These are phyloP conservation scores for Mycothermus thermophilus DNA, from an alignment of 495 filamentous ascomycete genomes.

Conservation along the genomic window DNA sequence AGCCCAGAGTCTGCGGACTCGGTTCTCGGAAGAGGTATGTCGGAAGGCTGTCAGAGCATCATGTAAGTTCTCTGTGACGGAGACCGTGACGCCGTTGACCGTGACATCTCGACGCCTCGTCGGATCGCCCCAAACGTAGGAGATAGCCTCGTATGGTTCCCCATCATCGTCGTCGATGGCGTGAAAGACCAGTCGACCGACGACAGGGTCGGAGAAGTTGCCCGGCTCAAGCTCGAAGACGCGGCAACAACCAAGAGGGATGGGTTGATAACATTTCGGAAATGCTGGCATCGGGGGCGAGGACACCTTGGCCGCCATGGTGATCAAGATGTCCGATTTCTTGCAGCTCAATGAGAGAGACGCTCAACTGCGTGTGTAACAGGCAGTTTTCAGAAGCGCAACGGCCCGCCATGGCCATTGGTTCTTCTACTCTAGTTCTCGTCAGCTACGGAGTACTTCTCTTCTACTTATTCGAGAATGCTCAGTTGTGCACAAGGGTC, in stretches of 20 bases:
- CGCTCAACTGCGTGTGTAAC: too few species aligned
- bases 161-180: constrained; percentile 6
- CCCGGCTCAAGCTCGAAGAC: constrained; percentile 11
- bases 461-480: too few species aligned
- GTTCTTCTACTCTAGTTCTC: too few species aligned
- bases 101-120: constrained; percentile 2
- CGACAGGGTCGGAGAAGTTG: constrained; percentile 2
- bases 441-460: too few species aligned
- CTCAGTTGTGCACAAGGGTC: too few species aligned
- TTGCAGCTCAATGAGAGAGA: too few species aligned
- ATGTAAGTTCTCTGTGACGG: constrained; percentile 12
- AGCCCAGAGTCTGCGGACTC: background rate
- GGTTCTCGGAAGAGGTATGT: background rate
- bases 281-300: too few species aligned
- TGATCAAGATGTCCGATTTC: too few species aligned
- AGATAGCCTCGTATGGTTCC: constrained; percentile 21
- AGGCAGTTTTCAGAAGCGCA: too few species aligned
- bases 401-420: too few species aligned
- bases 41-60: constrained; percentile 9
- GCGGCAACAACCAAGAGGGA: constrained; percentile 3
- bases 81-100: constrained; percentile 10
- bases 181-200: constrained; percentile 7
- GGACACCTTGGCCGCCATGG: too few species aligned
- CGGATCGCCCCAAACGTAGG: constrained; percentile 22
- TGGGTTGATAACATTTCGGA: constrained; percentile 6